Evolutionary conservation across 495 filamentous ascomycete genomes (phyloP).

Genomic region (Endocarpon pusillum): DNA sequence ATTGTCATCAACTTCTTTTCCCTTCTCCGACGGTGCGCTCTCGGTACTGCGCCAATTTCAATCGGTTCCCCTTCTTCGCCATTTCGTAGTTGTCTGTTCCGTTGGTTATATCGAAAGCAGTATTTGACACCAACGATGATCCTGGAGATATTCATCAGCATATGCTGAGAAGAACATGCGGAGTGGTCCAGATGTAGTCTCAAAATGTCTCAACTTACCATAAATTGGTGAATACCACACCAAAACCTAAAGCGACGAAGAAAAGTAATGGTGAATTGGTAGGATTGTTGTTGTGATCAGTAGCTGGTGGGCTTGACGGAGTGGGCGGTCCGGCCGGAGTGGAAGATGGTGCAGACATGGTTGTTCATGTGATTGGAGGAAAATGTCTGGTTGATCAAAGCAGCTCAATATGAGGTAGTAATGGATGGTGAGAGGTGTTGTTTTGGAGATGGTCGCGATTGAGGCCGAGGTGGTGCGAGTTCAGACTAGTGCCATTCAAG

Average conservation of each 20-base stretch:
- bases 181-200: too few species aligned
- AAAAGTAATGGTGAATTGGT: constrained; percentile 88
- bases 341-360: constrained; percentile 14
- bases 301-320: too few species aligned
- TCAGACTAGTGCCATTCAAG: too few species aligned
- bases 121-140: constrained; percentile 99
- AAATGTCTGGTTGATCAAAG: too few species aligned
- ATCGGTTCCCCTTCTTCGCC: constrained; percentile 82
- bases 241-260: constrained; percentile 93
- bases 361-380: too few species aligned
- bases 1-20: constrained; percentile 93
- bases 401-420: too few species aligned
- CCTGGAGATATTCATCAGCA: constrained; percentile 34
- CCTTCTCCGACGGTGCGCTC: constrained; percentile 46
- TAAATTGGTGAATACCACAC: constrained; percentile 96
- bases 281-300: constrained; percentile 25
- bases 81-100: constrained; percentile 62
- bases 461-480: too few species aligned
- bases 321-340: too few species aligned
- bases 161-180: too few species aligned
- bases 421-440: too few species aligned
- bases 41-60: constrained; percentile 55
- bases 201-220: constrained; percentile 66
- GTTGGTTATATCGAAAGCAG: constrained; percentile 94
- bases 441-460: too few species aligned